Evolutionary conservation across 208 protist species (phyloP).

Genomic region (Kentomonas sorsogonicus): DNA sequence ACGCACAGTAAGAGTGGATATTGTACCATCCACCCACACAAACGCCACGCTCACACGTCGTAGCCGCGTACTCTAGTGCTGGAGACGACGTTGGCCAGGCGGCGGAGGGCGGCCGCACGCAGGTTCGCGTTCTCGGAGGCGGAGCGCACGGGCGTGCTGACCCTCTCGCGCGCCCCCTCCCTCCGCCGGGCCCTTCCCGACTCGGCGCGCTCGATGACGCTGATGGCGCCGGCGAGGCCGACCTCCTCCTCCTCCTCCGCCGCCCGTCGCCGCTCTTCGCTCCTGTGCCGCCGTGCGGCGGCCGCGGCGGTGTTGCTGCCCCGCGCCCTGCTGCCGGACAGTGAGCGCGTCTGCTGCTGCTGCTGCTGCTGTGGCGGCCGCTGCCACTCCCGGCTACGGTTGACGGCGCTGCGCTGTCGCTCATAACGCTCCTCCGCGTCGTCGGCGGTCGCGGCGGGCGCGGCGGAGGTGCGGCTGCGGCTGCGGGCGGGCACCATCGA

Average conservation of each 20-base stretch:
- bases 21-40: too few relatives aligned
- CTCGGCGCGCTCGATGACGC: not conserved
- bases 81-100: conserved; percentile 59
- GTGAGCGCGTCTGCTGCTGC: too few relatives aligned
- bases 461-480: not conserved
- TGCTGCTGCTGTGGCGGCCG: too few relatives aligned
- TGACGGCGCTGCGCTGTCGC: not conserved
- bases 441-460: not conserved
- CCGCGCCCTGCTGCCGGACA: not conserved
- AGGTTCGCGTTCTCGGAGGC: conserved; percentile 23
- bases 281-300: conserved; percentile 4
- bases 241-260: too few relatives aligned
- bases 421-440: not conserved
- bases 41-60: too few relatives aligned
- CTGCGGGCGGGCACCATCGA: not conserved
- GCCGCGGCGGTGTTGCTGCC: conserved; percentile 11
- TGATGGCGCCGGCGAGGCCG: not conserved
- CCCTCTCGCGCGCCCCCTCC: not conserved
- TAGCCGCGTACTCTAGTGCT: conserved; percentile 39
- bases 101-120: conserved; percentile 30
- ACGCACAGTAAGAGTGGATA: too few relatives aligned
- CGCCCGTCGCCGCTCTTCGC: conserved; percentile 7
- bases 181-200: not conserved
- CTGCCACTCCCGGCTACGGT: not conserved
- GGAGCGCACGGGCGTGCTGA: conserved; percentile 2